phyloP scores from a whole-genome alignment of 2,329 filamentous ascomycete species.

The Colletotrichum sp. region DNA sequence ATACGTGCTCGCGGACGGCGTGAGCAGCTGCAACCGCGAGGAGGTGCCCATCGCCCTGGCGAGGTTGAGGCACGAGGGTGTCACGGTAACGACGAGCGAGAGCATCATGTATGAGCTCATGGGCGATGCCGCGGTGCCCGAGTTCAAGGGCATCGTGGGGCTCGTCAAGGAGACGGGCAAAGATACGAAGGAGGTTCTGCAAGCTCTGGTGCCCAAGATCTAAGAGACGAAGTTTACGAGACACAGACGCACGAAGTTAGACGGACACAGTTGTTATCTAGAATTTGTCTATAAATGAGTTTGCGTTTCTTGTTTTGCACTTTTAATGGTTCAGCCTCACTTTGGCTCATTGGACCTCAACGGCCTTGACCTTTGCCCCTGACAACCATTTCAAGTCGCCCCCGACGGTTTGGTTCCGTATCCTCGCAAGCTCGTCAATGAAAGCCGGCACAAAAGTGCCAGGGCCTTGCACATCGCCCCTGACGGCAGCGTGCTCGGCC shows the following conservation, averaged over 20 bases:
- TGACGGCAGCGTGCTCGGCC: constrained; percentile 72
- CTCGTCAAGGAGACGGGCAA: constrained; percentile 79
- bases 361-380: constrained; percentile 51
- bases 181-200: constrained; percentile 73
- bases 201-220: constrained; percentile 69
- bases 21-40: constrained; percentile 84
- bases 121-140: constrained; percentile 76
- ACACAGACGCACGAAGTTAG: not conserved
- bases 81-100: constrained; percentile 84
- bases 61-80: constrained; percentile 77
- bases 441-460: constrained; percentile 88
- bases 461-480: constrained; percentile 73
- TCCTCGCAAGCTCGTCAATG: constrained; percentile 70
- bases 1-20: constrained; percentile 87
- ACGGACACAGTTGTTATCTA: not conserved
- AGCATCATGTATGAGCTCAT: constrained; percentile 88
- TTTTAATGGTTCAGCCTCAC: not conserved
- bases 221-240: constrained; percentile 26
- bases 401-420: constrained; percentile 52
- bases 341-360: constrained; percentile 29
- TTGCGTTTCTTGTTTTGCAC: not conserved
- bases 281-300: not conserved
- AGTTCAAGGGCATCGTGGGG: constrained; percentile 76
- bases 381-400: constrained; percentile 58
- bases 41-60: constrained; percentile 83